Conservation (phyloP, 495 filamentous ascomycete species). For the Trichoderma erinaceum region DNA sequence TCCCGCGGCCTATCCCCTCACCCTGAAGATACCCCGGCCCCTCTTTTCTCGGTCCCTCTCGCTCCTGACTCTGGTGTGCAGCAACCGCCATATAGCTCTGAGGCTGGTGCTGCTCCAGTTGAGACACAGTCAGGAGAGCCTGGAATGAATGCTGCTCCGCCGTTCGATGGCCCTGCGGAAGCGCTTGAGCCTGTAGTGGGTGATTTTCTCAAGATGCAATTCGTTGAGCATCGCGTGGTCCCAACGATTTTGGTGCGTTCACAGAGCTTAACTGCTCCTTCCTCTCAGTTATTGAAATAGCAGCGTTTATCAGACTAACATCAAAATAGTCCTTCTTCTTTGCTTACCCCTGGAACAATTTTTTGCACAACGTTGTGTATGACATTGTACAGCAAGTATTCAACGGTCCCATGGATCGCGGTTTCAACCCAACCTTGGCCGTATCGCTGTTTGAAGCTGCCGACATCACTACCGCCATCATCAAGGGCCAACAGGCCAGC, state of each 20-base stretch:
- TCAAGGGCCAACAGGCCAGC: conserved; percentile 80
- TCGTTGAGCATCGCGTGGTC: conserved; percentile 89
- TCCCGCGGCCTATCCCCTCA: conserved; percentile 41
- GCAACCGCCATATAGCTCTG: not conserved
- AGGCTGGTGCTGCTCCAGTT: not conserved
- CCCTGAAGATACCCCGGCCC: conserved; percentile 62
- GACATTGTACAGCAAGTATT: conserved; percentile 99
- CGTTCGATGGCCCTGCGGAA: conserved; percentile 14
- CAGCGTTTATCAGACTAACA: conserved; percentile 16
- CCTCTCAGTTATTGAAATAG: not conserved
- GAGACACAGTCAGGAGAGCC: conserved; percentile 21
- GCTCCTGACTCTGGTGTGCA: conserved; percentile 9
- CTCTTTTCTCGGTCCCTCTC: conserved; percentile 47
- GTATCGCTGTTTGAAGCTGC: conserved; percentile 88
- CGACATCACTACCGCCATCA: conserved; percentile 82
- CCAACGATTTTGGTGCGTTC: conserved; percentile 83
- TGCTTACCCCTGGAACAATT: conserved; percentile 99
- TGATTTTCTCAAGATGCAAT: conserved; percentile 93
- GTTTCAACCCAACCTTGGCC: conserved; percentile 87
- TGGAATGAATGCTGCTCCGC: conserved; percentile 18
- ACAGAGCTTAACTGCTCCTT: not conserved
- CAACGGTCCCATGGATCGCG: conserved; percentile 95
- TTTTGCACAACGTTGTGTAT: conserved; percentile 98
- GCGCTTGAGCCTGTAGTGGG: conserved; percentile 76
- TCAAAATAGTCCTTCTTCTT: conserved; percentile 70